Base-by-base conservation (phyloP, 148 eudicot species). In the Amaranthus hypochondriacus region DNA sequence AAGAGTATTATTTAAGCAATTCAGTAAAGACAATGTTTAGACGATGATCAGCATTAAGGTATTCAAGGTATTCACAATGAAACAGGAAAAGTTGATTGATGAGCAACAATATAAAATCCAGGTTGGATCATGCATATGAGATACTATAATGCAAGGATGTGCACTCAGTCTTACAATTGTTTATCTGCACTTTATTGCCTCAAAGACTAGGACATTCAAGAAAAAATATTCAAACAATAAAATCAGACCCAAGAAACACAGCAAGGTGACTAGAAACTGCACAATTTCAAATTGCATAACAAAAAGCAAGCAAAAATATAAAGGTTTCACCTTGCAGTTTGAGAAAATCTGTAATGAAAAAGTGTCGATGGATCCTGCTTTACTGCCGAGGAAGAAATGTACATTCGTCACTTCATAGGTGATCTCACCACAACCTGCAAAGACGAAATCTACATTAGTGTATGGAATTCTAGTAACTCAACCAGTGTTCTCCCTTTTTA, bases 251-350 rank as follows among this genome's bases (percentile, higher is more conserved):
- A 15, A 8, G 7, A 54, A 46, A 44, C 43, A 43, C 7, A 43
- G 12, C 5, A 18, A 64, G 48, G 13, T 8, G 43, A 4, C 47
- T 28, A 28, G 39, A 28, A 28, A 28, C 39, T 28, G 39, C 39
- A 28, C 39, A 28, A 28, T 28, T 28, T 28, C 39, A 28, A 28
- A 69, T 11, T 80, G 60, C 75, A 76, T 54, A 79, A 11, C 48
- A 81, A 63, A 71, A 77, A 73, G 54, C 63, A 81, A 48, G 68
- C 64, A 14, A 74, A 49, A 55, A 83, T 86, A 39, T 81, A 83
- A 11, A 86, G 82, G 72, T 83, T 81, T 52, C 78, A 83, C 70
- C 39, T 84, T 9, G 85, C 80, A 50, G 87, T 87, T 18, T 83
- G 83, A 83, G 70, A 87, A 84, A 56, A 81, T 81, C 2, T n/a